phyloP scores from a whole-genome alignment of 306 rosid genomes.

The Quillaja saponaria region DNA sequence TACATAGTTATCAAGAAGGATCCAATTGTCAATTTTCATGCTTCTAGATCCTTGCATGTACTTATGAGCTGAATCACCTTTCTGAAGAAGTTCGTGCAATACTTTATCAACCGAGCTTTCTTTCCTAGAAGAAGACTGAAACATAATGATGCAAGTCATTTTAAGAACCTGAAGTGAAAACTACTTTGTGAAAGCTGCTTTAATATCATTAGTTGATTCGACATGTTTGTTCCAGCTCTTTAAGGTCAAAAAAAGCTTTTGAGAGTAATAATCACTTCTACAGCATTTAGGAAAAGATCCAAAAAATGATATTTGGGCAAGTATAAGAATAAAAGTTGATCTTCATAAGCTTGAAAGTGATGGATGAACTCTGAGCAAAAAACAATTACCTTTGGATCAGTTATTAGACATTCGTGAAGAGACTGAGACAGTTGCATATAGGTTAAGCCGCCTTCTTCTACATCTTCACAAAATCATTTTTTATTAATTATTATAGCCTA shows the following conservation, averaged over 20 bases:
- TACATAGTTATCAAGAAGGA: constrained; percentile 75
- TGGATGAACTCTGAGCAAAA: too few species aligned
- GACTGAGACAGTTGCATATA: constrained; percentile 55
- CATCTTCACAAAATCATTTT: constrained; percentile 40
- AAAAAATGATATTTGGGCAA: neutral
- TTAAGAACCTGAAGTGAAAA: neutral
- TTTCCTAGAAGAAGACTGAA: constrained; percentile 51
- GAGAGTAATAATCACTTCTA: constrained; percentile 9
- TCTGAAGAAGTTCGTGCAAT: constrained; percentile 61
- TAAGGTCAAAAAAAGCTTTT: constrained; percentile 2
- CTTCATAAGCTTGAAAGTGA: constrained; percentile 7
- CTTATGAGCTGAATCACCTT: constrained; percentile 65
- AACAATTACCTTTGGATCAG: too few species aligned
- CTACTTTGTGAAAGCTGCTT: neutral
- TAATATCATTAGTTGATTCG: neutral
- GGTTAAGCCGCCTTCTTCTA: constrained; percentile 47
- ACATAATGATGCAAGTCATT: constrained; percentile 19
- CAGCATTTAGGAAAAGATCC: constrained; percentile 1
- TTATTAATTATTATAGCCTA: neutral
- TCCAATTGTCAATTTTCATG: constrained; percentile 59
- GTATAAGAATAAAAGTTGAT: neutral
- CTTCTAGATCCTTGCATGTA: constrained; percentile 75
- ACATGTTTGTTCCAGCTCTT: neutral
- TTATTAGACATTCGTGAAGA: constrained; percentile 40
- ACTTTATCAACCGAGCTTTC: constrained; percentile 54